Evolutionary conservation across 441 rosid species (phyloP).

Genomic region (Eutrema salsugineum): DNA sequence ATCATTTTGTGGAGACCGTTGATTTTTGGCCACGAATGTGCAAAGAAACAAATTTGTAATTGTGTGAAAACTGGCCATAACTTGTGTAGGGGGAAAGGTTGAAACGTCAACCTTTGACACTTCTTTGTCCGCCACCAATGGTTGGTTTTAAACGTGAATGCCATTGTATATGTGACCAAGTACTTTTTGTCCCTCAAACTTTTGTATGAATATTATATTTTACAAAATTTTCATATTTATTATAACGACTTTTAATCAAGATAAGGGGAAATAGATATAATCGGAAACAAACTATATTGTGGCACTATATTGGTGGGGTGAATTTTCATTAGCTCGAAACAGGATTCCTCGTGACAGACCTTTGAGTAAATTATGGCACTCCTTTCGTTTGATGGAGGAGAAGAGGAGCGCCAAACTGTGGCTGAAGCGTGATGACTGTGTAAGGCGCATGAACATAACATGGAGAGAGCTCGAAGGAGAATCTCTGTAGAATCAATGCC

Average conservation of each 20-base stretch:
- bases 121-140: too few species aligned
- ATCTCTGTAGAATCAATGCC: slow-evolving; percentile 9
- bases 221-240: too few species aligned
- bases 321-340: background rate
- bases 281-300: background rate
- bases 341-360: background rate
- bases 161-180: too few species aligned
- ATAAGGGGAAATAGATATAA: background rate
- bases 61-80: background rate
- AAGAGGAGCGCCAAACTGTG: slow-evolving; percentile 32
- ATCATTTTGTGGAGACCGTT: background rate
- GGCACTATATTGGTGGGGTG: too few species aligned
- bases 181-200: too few species aligned
- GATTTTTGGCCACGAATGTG: too few species aligned
- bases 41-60: background rate
- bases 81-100: too few species aligned
- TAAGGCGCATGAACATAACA: slow-evolving; percentile 27
- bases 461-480: slow-evolving; percentile 37
- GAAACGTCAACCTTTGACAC: too few species aligned
- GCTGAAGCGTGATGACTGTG: slow-evolving; percentile 23
- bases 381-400: background rate
- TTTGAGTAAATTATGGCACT: background rate
- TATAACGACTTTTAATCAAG: background rate
- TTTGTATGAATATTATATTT: too few species aligned
- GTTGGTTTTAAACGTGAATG: too few species aligned